phyloP scores from a whole-genome alignment of 768 basidiomycete genomes.

The Tubosaeta sp. region DNA sequence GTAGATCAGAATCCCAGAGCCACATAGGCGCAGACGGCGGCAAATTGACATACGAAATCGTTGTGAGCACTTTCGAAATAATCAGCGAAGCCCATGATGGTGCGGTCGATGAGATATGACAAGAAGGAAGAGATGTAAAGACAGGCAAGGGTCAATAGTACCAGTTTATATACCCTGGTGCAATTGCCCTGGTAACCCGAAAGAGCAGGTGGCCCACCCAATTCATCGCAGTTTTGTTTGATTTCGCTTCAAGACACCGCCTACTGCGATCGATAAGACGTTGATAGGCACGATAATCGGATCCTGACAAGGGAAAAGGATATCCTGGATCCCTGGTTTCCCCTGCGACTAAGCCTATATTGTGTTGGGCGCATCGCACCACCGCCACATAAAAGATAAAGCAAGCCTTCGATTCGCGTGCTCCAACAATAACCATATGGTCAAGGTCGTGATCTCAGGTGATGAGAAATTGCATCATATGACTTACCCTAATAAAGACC shows the following conservation, averaged over 20 bases:
- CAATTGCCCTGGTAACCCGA: slow-evolving; percentile 13
- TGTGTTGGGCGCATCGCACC: not conserved
- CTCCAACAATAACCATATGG: not conserved
- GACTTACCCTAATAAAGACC: not conserved
- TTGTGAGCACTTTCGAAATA: not conserved
- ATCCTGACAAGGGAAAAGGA: not conserved
- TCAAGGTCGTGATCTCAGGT: not conserved
- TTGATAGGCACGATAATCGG: slow-evolving; percentile 14
- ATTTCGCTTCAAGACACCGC: slow-evolving; percentile 11
- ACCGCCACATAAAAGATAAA: not conserved
- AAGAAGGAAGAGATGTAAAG: not conserved
- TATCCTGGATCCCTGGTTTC: not conserved
- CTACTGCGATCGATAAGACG: slow-evolving; percentile 14
- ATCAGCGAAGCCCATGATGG: slow-evolving; percentile 10
- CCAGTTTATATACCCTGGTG: slow-evolving; percentile 19
- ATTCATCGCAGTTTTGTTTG: not conserved
- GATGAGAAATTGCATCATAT: not conserved
- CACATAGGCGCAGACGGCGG: not conserved
- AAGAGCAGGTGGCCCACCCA: slow-evolving; percentile 5
- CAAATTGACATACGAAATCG: slow-evolving; percentile 6
- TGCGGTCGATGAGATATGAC: not conserved
- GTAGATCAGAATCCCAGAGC: not conserved
- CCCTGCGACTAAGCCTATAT: not conserved
- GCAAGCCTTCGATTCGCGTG: not conserved
- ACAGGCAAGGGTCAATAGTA: not conserved